Percentiles rank a stretch among this genome's conserved stretches.
phyloP scores from a whole-genome alignment of 805 yeast species.

The Saccharomycopsis schoenii region DNA sequence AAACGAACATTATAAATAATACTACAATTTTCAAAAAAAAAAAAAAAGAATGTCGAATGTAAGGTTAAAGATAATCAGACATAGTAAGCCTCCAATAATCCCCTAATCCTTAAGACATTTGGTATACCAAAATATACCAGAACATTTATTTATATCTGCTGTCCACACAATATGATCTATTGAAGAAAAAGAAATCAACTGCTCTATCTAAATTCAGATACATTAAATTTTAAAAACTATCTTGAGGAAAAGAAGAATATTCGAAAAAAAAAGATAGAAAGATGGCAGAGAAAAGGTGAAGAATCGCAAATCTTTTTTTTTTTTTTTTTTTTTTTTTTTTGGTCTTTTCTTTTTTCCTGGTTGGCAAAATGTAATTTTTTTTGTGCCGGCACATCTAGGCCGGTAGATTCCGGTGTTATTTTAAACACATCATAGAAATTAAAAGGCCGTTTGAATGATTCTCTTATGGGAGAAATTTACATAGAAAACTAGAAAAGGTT shows the following conservation, averaged over 20 bases:
- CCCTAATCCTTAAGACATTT: neutral
- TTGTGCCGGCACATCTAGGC: neutral
- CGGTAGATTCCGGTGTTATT: neutral
- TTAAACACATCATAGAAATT: neutral
- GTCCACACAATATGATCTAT: constrained; percentile 37
- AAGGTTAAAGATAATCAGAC: neutral
- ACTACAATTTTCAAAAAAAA: too few species aligned
- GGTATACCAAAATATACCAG: neutral
- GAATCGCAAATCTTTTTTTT: neutral
- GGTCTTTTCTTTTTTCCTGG: neutral
- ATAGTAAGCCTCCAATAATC: neutral
- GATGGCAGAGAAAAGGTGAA: constrained; percentile 1
- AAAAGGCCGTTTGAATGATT: constrained; percentile 12
- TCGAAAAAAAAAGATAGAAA: constrained; percentile 4
- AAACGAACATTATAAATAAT: too few species aligned
- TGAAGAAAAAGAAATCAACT: constrained; percentile 24
- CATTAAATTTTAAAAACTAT: constrained; percentile 21
- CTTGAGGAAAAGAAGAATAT: constrained; percentile 22
- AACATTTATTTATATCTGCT: constrained; percentile 35
- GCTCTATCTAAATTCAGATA: constrained; percentile 35
- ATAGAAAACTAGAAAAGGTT: neutral
- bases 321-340: neutral
- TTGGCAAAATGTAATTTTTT: neutral
- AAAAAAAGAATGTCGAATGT: neutral
- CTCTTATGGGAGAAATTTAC: constrained; percentile 18